phyloP scores from a whole-genome alignment of 1,139 yeast genomes.

The Nakaseomyces delphensis region DNA sequence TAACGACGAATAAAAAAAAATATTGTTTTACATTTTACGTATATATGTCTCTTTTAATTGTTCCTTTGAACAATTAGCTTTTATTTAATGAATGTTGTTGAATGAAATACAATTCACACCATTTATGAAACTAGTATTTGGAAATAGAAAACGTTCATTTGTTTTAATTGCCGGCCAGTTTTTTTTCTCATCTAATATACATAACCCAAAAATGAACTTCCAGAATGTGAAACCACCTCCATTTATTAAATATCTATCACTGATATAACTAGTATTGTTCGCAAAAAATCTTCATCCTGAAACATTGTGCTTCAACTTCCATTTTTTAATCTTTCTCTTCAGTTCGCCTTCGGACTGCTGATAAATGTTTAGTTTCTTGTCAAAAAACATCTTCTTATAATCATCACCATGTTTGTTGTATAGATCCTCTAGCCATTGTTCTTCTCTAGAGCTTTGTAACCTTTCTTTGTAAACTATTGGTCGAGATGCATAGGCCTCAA shows the following conservation, averaged over 20 bases:
- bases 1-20: conserved; percentile 6
- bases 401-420: conserved; percentile 80
- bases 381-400: conserved; percentile 87
- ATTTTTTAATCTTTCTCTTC: conserved; percentile 54
- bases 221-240: too few relatives aligned
- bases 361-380: conserved; percentile 68
- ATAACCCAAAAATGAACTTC: neutral
- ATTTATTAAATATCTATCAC: neutral
- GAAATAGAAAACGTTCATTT: too few relatives aligned
- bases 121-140: too few relatives aligned
- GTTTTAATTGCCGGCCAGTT: too few relatives aligned
- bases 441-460: conserved; percentile 62
- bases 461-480: conserved; percentile 47
- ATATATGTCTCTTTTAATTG: neutral
- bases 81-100: too few relatives aligned
- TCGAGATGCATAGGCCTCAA: conserved; percentile 58
- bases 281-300: neutral
- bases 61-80: too few relatives aligned
- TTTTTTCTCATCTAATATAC: neutral
- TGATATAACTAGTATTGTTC: neutral
- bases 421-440: conserved; percentile 57
- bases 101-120: too few relatives aligned
- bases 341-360: conserved; percentile 85
- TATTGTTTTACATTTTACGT: conserved; percentile 5
- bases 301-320: conserved; percentile 46